A percentile compares a stretch with the other conserved stretches of the same genome.
These are phyloP conservation scores for Gymnopilus dilepis DNA, from an alignment of 768 basidiomycete genomes.

Conservation along the genomic window DNA sequence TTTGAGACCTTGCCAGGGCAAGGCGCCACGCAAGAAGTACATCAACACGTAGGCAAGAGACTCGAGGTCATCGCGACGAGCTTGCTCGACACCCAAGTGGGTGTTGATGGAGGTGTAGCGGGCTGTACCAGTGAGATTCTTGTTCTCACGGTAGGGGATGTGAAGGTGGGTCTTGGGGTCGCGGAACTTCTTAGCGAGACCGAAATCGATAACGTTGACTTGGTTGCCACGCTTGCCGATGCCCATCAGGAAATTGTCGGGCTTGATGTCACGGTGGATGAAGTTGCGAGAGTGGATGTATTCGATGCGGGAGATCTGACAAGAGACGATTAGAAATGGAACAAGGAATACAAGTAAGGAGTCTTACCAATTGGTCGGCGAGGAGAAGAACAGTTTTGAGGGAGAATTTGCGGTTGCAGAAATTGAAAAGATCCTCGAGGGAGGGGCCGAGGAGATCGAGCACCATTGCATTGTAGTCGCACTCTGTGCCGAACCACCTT, in stretches of 20 bases:
- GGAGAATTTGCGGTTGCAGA: constrained; percentile 96
- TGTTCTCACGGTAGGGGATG: constrained; percentile 99
- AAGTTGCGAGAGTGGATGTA: constrained; percentile 99
- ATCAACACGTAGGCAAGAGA: constrained; percentile 98
- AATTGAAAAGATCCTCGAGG: constrained; percentile 91
- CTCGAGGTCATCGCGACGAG: constrained; percentile 96
- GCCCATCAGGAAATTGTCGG: constrained; percentile 99
- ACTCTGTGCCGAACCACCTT: constrained; percentile 93
- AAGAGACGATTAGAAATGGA: constrained; percentile 27
- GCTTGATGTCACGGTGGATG: constrained; percentile 97
- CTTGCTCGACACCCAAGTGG: constrained; percentile 97
- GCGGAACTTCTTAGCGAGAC: constrained; percentile 99
- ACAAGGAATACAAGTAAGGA: constrained; percentile 25
- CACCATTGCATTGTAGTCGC: constrained; percentile 99
- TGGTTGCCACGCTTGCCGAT: constrained; percentile 99
- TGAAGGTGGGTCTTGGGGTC: constrained; percentile 99
- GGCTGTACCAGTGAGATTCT: constrained; percentile 98
- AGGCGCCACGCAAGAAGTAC: constrained; percentile 98
- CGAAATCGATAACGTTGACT: constrained; percentile 98
- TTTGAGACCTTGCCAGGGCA: constrained; percentile 99
- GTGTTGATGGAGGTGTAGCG: constrained; percentile 99
- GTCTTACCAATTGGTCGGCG: constrained; percentile 90
- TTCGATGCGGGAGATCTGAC: constrained; percentile 95
- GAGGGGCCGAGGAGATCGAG: constrained; percentile 94
- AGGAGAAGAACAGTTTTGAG: constrained; percentile 96